Conservation (phyloP, 768 basidiomycete species). For the Hydnomerulius pinastri region DNA sequence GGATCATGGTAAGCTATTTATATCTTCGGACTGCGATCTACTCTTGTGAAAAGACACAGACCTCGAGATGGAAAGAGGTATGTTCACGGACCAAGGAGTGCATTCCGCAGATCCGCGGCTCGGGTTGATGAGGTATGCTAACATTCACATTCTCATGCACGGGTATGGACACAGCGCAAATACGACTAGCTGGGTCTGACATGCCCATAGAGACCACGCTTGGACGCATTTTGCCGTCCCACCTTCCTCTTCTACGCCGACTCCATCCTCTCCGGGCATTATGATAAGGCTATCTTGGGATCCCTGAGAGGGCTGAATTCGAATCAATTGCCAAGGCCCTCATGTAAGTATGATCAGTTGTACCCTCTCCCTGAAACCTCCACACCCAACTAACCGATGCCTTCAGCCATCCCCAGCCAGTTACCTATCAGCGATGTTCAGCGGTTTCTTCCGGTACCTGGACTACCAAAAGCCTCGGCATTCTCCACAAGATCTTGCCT, state of each 20-base stretch:
- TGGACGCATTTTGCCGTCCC: conserved; percentile 24
- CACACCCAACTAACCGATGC: conserved; percentile 9
- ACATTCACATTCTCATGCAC: conserved; percentile 29
- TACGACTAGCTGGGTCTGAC: conserved; percentile 11
- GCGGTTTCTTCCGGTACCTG: conserved; percentile 23
- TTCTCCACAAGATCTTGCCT: conserved; percentile 6
- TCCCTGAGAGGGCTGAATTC: conserved; percentile 29
- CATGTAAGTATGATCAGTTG: conserved; percentile 17
- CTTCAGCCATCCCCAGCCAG: neutral
- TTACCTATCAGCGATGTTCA: neutral
- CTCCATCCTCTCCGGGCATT: conserved; percentile 12
- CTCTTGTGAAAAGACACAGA: conserved; percentile 7
- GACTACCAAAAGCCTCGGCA: conserved; percentile 12
- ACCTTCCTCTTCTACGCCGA: conserved; percentile 25
- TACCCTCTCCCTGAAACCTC: conserved; percentile 24
- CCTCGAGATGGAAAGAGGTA: conserved; percentile 14
- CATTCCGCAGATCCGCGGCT: conserved; percentile 33
- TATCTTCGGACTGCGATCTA: neutral
- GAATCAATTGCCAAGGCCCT: conserved; percentile 17
- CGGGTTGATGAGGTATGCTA: conserved; percentile 20
- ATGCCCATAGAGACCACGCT: conserved; percentile 18
- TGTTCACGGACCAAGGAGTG: conserved; percentile 5
- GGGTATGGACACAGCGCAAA: conserved; percentile 13
- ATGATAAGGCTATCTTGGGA: conserved; percentile 33
- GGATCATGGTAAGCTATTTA: conserved; percentile 3